Conservation (phyloP, 2,329 filamentous ascomycete species). For the Pseudovirgaria hyperparasitica region DNA sequence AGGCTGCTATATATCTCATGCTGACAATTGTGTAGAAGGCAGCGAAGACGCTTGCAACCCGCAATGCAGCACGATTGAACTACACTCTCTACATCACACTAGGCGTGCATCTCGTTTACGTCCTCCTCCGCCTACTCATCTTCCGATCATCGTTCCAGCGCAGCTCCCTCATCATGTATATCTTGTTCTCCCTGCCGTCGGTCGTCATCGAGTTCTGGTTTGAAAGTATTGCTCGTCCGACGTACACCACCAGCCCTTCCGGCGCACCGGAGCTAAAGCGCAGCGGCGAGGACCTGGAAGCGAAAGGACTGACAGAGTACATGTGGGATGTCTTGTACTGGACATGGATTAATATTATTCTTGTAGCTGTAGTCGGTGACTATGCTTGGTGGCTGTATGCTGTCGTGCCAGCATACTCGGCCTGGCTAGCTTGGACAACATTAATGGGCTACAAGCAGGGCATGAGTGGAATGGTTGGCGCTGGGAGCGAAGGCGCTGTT, state of each 20-base stretch:
- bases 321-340: constrained; percentile 97
- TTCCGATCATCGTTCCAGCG: constrained; percentile 46
- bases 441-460: constrained; percentile 32
- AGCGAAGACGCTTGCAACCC: constrained; percentile 53
- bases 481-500: constrained; percentile 23
- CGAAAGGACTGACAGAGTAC: constrained; percentile 84
- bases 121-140: constrained; percentile 54
- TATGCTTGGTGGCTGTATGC: constrained; percentile 55
- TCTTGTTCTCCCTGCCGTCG: constrained; percentile 59
- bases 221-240: constrained; percentile 72
- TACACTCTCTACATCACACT: constrained; percentile 70
- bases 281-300: constrained; percentile 77
- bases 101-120: constrained; percentile 59
- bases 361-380: constrained; percentile 71
- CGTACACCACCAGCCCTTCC: constrained; percentile 41
- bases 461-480: constrained; percentile 27
- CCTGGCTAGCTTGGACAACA: constrained; percentile 31
- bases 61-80: constrained; percentile 65
- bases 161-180: constrained; percentile 48
- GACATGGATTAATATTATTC: constrained; percentile 65
- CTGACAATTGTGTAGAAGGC: constrained; percentile 29
- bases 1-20: no score
- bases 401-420: constrained; percentile 34
- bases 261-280: constrained; percentile 54
- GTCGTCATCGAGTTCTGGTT: constrained; percentile 74